Percentiles rank a stretch among this genome's conserved stretches.
Conservation (phyloP, 352 stramenopile species). For the Pythium aquatile region DNA sequence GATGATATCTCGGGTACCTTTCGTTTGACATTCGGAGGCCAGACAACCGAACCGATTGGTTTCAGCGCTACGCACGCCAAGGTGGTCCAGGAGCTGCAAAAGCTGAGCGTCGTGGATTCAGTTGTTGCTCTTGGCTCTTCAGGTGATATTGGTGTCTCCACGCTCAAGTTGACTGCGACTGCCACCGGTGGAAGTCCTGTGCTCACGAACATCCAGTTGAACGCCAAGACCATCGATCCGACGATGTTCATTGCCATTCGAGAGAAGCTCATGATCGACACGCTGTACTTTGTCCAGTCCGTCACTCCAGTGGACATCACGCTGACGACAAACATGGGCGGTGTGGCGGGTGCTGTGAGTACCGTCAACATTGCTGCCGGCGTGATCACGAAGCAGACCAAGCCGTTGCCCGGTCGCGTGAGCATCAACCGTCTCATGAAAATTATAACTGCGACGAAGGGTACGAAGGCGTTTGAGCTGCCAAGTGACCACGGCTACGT, state of each 20-base stretch:
- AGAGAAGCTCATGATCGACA: constrained; percentile 46
- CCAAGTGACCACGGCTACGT: constrained; percentile 41
- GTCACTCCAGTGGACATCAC: constrained; percentile 47
- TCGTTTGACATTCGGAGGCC: constrained; percentile 48
- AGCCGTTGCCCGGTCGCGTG: constrained; percentile 44
- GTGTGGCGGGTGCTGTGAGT: constrained; percentile 12
- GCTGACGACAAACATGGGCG: constrained; percentile 29
- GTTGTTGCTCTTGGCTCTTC: constrained; percentile 51
- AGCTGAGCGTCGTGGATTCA: constrained; percentile 55
- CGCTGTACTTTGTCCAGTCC: constrained; percentile 41
- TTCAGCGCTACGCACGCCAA: constrained; percentile 69
- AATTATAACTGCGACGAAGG: constrained; percentile 42
- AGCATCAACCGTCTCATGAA: constrained; percentile 43
- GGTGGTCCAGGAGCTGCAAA: constrained; percentile 66
- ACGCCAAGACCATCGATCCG: constrained; percentile 47
- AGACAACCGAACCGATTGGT: constrained; percentile 52
- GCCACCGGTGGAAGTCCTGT: constrained; percentile 30
- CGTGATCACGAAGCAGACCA: constrained; percentile 52
- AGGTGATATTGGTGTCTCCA: constrained; percentile 58
- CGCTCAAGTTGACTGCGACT: constrained; percentile 48
- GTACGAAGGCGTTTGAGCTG: constrained; percentile 37
- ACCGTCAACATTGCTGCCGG: constrained; percentile 36
- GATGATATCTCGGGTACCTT: constrained; percentile 70
- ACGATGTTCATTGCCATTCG: constrained; percentile 61
- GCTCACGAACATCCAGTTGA: constrained; percentile 45